Evolutionary conservation across 257 asterid species (phyloP), one percentile per base, ranked within the genome.

Genomic region (Primulina tabacum): DNA sequence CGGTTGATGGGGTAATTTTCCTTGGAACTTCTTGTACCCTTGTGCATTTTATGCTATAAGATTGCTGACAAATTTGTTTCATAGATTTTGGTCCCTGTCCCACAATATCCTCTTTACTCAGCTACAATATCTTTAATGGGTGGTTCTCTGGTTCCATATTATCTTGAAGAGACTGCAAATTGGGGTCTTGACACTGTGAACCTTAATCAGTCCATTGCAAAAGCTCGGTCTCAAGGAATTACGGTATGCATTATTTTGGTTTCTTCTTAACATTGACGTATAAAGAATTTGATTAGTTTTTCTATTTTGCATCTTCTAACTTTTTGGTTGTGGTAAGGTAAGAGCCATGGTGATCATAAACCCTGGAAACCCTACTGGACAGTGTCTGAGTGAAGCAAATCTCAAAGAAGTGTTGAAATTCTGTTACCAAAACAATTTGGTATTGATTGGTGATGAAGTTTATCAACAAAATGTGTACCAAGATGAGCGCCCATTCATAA

Each of bases 291-390:
- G 21, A 50, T 50, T 20, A 0, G 28, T 35, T 63, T 63, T 28
- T 7, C 55, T 28, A 35, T 24, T 33, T 57, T 40, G 53, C 29
- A 12, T 14, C 6, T 21, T 64, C 14, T 52, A 18, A 62, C 60
- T 47, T 53, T 62, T 17, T 65, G 47, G 71, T 26, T 75, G 72
- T 66, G 73, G 67, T 67, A 78, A 93, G 99, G 96, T 93, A 72
- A 88, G 97, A 55, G 99, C 99, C 63, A 93, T 93, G 99, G 99
- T 90, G 87, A 90, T 93, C 62, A 93, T 93, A 76, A 93, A 93
- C 84, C 97, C 99, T 2, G 99, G 99, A 64, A 93, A 93, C 69
- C 99, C 97, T 7, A 93, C 97, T 2, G 99, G 99, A 33, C 99
- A 93, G 77, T 93, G 99, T 72, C 96, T 93, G 32, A 90, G 99